Percentiles rank a stretch among this genome's conserved stretches.
Evolutionary conservation across 352 stramenopile species (phyloP).

Genomic region (Globisporangium heterothallicum): DNA sequence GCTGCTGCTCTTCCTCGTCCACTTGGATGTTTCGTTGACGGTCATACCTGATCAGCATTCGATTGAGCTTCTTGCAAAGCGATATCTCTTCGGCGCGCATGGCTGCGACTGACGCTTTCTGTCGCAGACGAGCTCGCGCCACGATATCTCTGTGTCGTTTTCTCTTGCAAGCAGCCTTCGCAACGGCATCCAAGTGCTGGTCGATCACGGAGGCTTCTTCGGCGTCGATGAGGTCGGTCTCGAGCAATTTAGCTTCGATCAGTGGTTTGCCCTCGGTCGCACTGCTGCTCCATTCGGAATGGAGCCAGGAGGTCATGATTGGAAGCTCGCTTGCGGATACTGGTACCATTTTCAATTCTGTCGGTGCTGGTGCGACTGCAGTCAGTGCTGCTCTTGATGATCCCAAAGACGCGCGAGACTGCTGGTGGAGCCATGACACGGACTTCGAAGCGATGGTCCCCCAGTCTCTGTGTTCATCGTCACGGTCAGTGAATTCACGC

Average conservation of each 20-base stretch:
- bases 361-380: neutral
- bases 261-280: neutral
- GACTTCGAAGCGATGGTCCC: no score
- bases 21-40: slow-evolving; percentile 1
- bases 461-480: no score
- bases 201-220: slow-evolving; percentile 1
- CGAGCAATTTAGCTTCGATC: neutral
- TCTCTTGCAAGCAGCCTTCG: slow-evolving; percentile 22
- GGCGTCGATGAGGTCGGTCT: neutral
- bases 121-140: slow-evolving; percentile 23
- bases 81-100: slow-evolving; percentile 25
- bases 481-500: no score
- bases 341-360: neutral
- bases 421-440: no score
- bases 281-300: neutral
- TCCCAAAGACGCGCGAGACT: neutral
- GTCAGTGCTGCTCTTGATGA: neutral
- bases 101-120: slow-evolving; percentile 18
- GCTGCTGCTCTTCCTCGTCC: neutral
- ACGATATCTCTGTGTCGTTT: slow-evolving; percentile 33
- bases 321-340: neutral
- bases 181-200: slow-evolving; percentile 11
- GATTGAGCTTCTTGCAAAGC: slow-evolving; percentile 21
- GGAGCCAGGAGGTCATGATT: neutral
- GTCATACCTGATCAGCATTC: slow-evolving; percentile 15